phyloP scores from a whole-genome alignment of 495 filamentous ascomycete genomes.

The Sordaria brevicollis region DNA sequence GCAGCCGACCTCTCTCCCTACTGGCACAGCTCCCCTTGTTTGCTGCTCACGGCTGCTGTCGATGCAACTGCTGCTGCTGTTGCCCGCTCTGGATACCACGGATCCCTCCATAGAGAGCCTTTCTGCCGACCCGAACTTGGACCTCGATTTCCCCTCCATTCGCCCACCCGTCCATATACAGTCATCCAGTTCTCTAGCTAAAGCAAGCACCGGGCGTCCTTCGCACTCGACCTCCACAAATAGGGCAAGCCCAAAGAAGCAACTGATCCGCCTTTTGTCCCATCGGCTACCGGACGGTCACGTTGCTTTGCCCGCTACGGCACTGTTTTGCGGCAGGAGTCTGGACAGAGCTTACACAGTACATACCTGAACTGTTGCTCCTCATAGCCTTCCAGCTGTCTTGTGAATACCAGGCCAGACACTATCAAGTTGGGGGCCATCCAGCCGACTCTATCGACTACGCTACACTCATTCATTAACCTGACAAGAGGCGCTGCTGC shows the following conservation, averaged over 20 bases:
- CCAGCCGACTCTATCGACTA: background rate
- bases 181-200: background rate
- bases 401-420: background rate
- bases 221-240: conserved; percentile 8
- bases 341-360: background rate
- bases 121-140: conserved; percentile 3
- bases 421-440: background rate
- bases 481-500: background rate
- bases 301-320: background rate
- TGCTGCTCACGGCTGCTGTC: conserved; percentile 13
- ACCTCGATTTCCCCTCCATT: background rate
- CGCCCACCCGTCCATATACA: background rate
- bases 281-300: background rate
- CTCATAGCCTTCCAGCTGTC: background rate
- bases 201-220: background rate
- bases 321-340: background rate
- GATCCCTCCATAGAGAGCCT: background rate
- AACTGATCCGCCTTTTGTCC: background rate
- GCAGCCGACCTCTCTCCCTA: conserved; percentile 17
- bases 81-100: conserved; percentile 6
- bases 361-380: background rate
- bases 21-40: conserved; percentile 22
- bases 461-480: background rate
- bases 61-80: conserved; percentile 9
- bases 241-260: background rate